Percentiles rank a stretch among this genome's conserved stretches.
Conservation (phyloP, 2,329 filamentous ascomycete genomes). For the Claviceps africana region DNA sequence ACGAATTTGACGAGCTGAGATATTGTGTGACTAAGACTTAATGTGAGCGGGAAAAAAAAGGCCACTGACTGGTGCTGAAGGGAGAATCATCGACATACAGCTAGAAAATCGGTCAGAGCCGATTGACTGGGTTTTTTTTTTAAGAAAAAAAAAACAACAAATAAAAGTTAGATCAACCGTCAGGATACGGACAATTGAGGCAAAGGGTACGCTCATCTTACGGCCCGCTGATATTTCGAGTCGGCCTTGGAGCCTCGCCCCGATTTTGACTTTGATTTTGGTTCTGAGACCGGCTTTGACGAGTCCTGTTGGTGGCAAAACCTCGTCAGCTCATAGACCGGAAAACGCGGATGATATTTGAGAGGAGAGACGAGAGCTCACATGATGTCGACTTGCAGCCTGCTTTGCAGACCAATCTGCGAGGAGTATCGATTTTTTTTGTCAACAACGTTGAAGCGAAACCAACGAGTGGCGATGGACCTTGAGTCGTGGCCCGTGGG, state of each 20-base stretch:
- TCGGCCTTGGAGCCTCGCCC: conserved; percentile 10
- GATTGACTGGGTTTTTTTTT: conserved; percentile 25
- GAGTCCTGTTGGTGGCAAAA: conserved; percentile 5
- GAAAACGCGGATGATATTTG: background rate
- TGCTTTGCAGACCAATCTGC: background rate
- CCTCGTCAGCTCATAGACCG: background rate
- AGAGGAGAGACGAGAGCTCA: background rate
- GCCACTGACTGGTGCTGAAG: background rate
- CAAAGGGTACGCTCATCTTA: conserved; percentile 11
- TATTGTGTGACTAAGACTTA: conserved; percentile 48
- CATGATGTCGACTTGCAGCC: background rate
- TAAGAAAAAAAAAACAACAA: background rate
- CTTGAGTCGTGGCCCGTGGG: background rate
- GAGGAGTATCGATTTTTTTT: background rate
- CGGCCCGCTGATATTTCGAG: conserved; percentile 25
- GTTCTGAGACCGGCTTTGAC: conserved; percentile 4
- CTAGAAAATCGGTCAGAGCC: conserved; percentile 39
- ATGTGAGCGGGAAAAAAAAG: conserved; percentile 10
- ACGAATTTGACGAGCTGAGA: conserved; percentile 45
- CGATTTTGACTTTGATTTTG: conserved; percentile 6
- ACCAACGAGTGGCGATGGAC: background rate
- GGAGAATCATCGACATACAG: conserved; percentile 20
- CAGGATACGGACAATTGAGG: background rate
- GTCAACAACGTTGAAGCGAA: background rate
- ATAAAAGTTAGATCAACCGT: conserved; percentile 6